phyloP scores from a whole-genome alignment of 169 alveolate genomes.

The Hepatocystis sp. region DNA sequence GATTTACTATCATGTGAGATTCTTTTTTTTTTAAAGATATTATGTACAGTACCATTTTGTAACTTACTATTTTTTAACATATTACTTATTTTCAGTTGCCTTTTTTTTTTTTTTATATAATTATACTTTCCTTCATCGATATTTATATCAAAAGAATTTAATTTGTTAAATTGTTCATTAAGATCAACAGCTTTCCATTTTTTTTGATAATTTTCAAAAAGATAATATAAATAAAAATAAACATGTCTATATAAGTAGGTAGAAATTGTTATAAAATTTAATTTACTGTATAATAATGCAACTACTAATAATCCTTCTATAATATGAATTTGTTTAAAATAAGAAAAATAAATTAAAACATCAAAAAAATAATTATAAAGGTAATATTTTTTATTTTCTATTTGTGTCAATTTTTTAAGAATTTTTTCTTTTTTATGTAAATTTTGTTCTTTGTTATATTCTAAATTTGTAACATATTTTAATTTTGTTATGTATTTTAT shows the following conservation, averaged over 20 bases:
- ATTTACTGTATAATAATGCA: constrained; percentile 56
- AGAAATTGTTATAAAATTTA: constrained; percentile 29
- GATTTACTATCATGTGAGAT: too few species aligned
- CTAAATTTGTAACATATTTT: constrained; percentile 28
- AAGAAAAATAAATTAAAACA: constrained; percentile 67
- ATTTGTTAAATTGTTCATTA: constrained; percentile 29
- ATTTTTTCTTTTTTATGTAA: constrained; percentile 47
- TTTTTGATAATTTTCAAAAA: constrained; percentile 59
- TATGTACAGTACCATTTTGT: too few species aligned
- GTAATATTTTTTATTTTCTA: constrained; percentile 46
- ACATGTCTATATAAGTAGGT: constrained; percentile 51
- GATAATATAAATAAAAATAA: constrained; percentile 46
- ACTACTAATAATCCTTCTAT: constrained; percentile 54
- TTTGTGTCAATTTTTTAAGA: constrained; percentile 13
- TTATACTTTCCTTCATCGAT: not conserved
- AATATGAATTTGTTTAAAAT: constrained; percentile 55
- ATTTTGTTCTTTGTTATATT: constrained; percentile 41
- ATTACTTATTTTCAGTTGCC: not conserved
- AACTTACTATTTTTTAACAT: too few species aligned
- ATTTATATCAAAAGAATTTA: constrained; percentile 19
- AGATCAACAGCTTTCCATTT: constrained; percentile 33
- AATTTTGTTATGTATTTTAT: constrained; percentile 32
- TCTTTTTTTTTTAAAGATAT: too few species aligned
- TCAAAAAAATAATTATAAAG: constrained; percentile 70
- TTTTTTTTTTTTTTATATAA: not conserved